Evolutionary conservation across 192 early-diverging fungal species (phyloP), one percentile per base, ranked within the genome.

Genomic region (Phycomyces nitens): DNA sequence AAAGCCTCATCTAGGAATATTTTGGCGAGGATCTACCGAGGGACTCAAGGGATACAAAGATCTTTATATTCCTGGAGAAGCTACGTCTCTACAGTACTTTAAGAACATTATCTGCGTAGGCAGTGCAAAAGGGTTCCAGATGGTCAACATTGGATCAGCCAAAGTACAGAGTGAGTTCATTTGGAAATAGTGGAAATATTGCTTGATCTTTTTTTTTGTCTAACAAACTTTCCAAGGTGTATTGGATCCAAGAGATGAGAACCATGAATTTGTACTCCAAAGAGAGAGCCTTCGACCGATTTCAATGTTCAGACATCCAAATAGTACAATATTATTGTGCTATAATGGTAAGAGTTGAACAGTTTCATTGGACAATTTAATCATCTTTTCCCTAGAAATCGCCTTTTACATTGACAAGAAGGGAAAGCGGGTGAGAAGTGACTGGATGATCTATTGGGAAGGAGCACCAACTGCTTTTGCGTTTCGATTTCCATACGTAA

Each of bases 1-100:
- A 11, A 69, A 75, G 40, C 49, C 52, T 27, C 39, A 84, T 29
- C 69, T 85, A 51, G 83, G 82, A 3, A 66, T 77, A 2, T 77
- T 81, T 51, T 62, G 75, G 44, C 74, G 75, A 52, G 68, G 74
- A 38, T 71, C 60, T 47, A 71, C 74, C 9, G 72, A 83, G 60
- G 80, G 68, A 47, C 74, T 74, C 71, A 79, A 67, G 50, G 73
- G 70, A 53, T 88, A 85, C 78, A 81, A 93, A 82, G 93, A 97
- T 66, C 89, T 94, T 65, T 98, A 96, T 69, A 93, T 97, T 71
- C 94, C 94, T 16, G 83, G 89, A 38, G 94, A 97, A 81, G 84
- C 91, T 16, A 87, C 82, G 23, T 92, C 90, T 10, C 79, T 98
- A 59, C 89, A 95, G 70, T 93, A 90, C 54, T 77, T 95, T 64